Percentiles rank a stretch among this genome's conserved stretches.
phyloP scores from a whole-genome alignment of 306 rosid genomes.

The Cucurbita argyrosperma region DNA sequence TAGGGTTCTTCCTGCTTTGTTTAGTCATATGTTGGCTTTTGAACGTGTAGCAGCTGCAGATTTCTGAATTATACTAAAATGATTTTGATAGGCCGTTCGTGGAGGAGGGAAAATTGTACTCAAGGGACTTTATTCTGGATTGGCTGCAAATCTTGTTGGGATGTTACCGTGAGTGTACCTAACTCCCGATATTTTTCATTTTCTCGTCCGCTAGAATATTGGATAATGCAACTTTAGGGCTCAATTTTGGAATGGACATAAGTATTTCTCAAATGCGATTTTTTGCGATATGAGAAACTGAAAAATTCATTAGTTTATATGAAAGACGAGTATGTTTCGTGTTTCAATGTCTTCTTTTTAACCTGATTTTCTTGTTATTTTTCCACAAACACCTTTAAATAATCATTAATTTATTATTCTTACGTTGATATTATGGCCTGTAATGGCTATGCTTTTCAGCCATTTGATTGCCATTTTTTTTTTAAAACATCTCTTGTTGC shows the following conservation, averaged over 20 bases:
- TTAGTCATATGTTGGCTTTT: not conserved
- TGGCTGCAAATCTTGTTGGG: slow-evolving; percentile 30
- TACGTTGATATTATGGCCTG: not conserved
- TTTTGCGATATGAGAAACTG: not conserved
- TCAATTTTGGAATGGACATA: not conserved
- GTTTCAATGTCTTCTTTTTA: not conserved
- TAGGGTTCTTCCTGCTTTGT: not conserved
- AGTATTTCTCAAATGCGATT: not conserved
- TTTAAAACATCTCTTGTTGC: not conserved
- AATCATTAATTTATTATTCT: not conserved
- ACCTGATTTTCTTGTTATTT: not conserved
- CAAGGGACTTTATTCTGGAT: slow-evolving; percentile 27
- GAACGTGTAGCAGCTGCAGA: not conserved
- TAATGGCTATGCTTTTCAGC: not conserved
- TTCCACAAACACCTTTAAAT: not conserved
- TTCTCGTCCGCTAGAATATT: not conserved
- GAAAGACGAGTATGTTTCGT: not conserved
- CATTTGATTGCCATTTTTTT: not conserved
- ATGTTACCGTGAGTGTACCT: slow-evolving; percentile 27
- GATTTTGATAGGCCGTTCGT: slow-evolving; percentile 13
- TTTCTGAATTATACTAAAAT: not conserved
- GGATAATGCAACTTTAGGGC: not conserved
- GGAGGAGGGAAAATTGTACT: slow-evolving; percentile 20
- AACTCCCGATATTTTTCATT: not conserved
- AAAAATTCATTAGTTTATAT: not conserved